Evolutionary conservation across 129 eudicot genomes (phyloP), one percentile per base, ranked within the genome.

Genomic region (Flaveria robusta): DNA sequence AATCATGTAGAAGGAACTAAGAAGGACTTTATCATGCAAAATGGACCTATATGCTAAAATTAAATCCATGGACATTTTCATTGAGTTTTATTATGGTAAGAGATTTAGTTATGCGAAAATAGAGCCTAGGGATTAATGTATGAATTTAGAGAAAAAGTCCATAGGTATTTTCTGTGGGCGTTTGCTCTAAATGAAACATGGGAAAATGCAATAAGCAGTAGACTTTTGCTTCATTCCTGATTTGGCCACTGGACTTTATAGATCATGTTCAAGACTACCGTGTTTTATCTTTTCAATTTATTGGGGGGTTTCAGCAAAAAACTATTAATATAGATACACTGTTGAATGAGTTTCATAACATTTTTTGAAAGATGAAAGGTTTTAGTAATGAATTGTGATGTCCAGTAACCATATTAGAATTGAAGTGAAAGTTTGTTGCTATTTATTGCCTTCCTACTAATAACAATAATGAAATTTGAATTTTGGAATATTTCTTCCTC

Each of bases 351-450:
- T 19, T n/a, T 19, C 9, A 14, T 54, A 54, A 54, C 11, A 20
- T 23, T 20, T 54, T 54, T 19, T 54, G 62, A 54, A 54, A 54
- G 56, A 10, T n/a, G 62, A 18, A 54, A 34, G 68, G 42, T 31
- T 63, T 63, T 50, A 50, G 56, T 50, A 50, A 50, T 14, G 56
- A 50, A 3, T 50, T 50, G 16, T 50, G 2, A 55, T 3, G 13
- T 55, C 27, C 8, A 1, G 63, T 24, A n/a, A 59, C 37, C 55
- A 18, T 12, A 43, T 68, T 68, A 43, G 29, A 11, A 43, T 19
- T 68, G 34, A 68, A 43, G 72, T 68, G 72, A 18, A 18, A 39
- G 16, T 11, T 12, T 43, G 72, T 34, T 34, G 39, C 72, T 39
- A 18, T 66, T 18, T 8, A 34, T 14, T 66, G 49, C 29, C 12